Evolutionary conservation across 2,329 filamentous ascomycete genomes (phyloP).

Genomic region (Hymenoscyphus occultus): DNA sequence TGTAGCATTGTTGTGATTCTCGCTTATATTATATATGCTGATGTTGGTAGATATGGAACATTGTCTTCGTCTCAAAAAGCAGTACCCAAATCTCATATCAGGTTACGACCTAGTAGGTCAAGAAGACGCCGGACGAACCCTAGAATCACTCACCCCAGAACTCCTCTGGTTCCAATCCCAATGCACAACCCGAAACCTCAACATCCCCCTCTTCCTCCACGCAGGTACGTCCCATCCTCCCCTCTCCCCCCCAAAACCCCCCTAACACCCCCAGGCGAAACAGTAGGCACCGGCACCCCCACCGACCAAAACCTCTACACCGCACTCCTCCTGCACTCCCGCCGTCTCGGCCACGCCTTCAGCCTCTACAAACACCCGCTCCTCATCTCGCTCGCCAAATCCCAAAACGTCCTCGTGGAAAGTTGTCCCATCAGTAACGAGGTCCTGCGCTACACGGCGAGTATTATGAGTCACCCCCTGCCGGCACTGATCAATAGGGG

Average conservation of each 20-base stretch:
- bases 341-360: constrained; percentile 83
- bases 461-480: constrained; percentile 72
- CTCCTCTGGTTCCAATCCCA: constrained; percentile 82
- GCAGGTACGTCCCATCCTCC: constrained; percentile 42
- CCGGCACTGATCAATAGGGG: constrained; percentile 79
- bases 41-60: constrained; percentile 66
- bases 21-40: background rate
- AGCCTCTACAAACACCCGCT: constrained; percentile 85
- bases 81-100: constrained; percentile 72
- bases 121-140: constrained; percentile 72
- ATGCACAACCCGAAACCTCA: constrained; percentile 68
- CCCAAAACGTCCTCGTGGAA: constrained; percentile 81
- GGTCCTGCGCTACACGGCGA: constrained; percentile 72
- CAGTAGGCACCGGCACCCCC: constrained; percentile 64
- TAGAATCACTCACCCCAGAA: constrained; percentile 60
- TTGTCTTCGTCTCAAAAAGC: constrained; percentile 75
- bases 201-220: constrained; percentile 91
- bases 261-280: constrained; percentile 56
- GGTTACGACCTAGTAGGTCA: constrained; percentile 87
- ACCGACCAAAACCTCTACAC: constrained; percentile 82
- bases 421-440: constrained; percentile 88
- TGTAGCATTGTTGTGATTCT: background rate
- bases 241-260: too few relatives aligned
- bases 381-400: constrained; percentile 78
- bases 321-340: constrained; percentile 75